Percentiles rank a stretch among this genome's conserved stretches.
These are phyloP conservation scores for Diaporthe velutina DNA, from an alignment of 2,329 filamentous ascomycete genomes.

Conservation along the genomic window DNA sequence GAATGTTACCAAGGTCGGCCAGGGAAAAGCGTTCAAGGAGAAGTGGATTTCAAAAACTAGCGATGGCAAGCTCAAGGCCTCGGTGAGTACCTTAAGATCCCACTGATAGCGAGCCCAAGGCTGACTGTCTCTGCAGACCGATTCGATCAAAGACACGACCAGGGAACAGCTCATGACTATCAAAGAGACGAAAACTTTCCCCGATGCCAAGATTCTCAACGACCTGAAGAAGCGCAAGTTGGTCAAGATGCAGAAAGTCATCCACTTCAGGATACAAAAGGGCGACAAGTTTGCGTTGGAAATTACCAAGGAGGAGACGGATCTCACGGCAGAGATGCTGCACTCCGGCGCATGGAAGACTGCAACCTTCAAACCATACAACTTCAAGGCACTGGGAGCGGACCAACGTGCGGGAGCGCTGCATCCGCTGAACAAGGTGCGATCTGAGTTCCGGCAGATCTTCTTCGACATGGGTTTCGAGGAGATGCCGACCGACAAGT, in stretches of 20 bases:
- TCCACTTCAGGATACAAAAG: conserved; percentile 86
- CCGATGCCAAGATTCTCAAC: conserved; percentile 80
- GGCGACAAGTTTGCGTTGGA: conserved; percentile 90
- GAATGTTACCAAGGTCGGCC: conserved; percentile 83
- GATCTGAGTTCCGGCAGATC: conserved; percentile 94
- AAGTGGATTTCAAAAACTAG: conserved; percentile 78
- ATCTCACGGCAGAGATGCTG: conserved; percentile 95
- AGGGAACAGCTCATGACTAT: conserved; percentile 81
- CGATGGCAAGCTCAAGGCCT: conserved; percentile 65
- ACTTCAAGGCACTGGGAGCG: conserved; percentile 67
- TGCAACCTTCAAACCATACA: conserved; percentile 84
- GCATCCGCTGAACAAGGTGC: conserved; percentile 90
- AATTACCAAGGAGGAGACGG: conserved; percentile 93
- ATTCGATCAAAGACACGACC: conserved; percentile 85
- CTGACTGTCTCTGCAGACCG: conserved; percentile 57
- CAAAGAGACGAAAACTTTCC: conserved; percentile 75
- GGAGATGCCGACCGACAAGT: conserved; percentile 96
- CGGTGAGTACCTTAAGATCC: conserved; percentile 39
- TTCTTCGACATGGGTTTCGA: conserved; percentile 99
- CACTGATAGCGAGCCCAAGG: neutral
- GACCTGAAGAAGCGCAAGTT: conserved; percentile 96
- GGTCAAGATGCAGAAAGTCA: conserved; percentile 84
- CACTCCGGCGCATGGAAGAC: conserved; percentile 91
- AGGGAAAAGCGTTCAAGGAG: conserved; percentile 92
- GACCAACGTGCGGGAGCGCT: conserved; percentile 72